Evolutionary conservation across 345 rosid genomes (phyloP), one percentile per base, ranked within the genome.

Genomic region (Lepidium africanum): DNA sequence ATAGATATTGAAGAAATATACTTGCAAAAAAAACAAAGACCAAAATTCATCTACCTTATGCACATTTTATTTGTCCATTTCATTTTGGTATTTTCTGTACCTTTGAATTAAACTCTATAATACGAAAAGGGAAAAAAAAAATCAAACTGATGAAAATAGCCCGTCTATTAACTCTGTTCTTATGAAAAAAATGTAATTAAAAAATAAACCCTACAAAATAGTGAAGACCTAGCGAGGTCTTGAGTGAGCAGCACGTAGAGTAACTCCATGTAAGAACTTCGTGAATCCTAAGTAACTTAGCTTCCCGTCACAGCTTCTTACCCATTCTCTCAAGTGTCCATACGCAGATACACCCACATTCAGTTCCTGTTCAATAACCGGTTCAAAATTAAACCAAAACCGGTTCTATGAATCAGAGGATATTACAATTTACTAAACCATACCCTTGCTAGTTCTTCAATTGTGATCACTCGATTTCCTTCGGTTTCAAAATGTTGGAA

Each of bases 181-280:
- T 58, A 36, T 48, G 65, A 19, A 40, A 25, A 16, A 56, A 47
- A 46, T 27, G 5, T 27, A 35, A 42, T 25, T 15, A 25, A 36
- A 4, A 36, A n/a, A 7, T 37, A 25, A 54, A 30, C 5, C 36
- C 60, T 33, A 32, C n/a, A 38, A 30, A 40, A 13, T 8, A 23
- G 25, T 33, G 35, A 25, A 52, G 40, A 11, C 78, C 77, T 77
- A 86, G 54, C 79, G 91, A 54, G 83, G 91, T 81, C 95, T 88
- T 51, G 95, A 75, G 77, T 87, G 85, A 59, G 89, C 71, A 77
- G 85, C 84, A 58, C 95, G 91, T 48, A 81, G 79, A 19, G 89
- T 84, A 74, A 89, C 92, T 38, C 96, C 96, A 76, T 87, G 92
- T 78, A 89, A 85, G 76, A 87, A 85, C 80, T 87, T 89, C 47